These are phyloP conservation scores for Monotropa hypopitys DNA, from an alignment of 179 eudicot genomes.

Conservation along the genomic window DNA sequence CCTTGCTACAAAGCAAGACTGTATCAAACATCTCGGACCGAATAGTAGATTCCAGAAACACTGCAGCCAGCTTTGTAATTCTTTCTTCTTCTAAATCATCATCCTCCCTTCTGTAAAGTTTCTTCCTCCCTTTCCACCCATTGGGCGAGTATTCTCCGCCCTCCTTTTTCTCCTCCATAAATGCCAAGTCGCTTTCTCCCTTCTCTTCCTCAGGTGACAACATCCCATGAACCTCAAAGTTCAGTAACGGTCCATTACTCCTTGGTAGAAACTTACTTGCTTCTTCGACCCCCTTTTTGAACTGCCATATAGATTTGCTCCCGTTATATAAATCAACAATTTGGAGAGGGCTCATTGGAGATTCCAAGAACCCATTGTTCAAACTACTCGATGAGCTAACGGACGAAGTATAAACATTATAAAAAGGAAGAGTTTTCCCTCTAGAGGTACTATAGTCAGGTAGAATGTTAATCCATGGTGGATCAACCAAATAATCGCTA, in stretches of 20 bases:
- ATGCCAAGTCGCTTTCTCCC: conserved; percentile 6
- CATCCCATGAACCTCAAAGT: conserved; percentile 9
- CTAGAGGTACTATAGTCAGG: conserved; percentile 9
- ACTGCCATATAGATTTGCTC: conserved; percentile 50
- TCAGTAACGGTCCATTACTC: conserved; percentile 16
- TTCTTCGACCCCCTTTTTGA: conserved; percentile 66
- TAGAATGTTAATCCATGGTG: conserved; percentile 15
- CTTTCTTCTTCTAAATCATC: conserved; percentile 39
- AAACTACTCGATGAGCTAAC: conserved; percentile 23
- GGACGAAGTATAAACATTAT: conserved; percentile 15
- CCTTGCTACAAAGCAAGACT: conserved; percentile 48
- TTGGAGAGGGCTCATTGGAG: conserved; percentile 41
- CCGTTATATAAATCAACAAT: conserved; percentile 37
- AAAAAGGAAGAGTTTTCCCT: conserved; percentile 3
- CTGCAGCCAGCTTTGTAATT: conserved; percentile 51
- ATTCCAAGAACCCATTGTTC: conserved; percentile 28
- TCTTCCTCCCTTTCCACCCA: conserved; percentile 41
- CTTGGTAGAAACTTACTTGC: conserved; percentile 60
- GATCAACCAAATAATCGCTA: conserved; percentile 15
- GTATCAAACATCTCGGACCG: conserved; percentile 60
- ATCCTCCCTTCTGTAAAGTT: conserved; percentile 22
- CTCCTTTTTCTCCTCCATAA: conserved; percentile 15
- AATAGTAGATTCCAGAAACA: conserved; percentile 41
- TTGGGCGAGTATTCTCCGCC: conserved; percentile 11
- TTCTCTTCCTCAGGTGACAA: background rate